These are phyloP conservation scores for Rhododendron kiyosumense DNA, from an alignment of 148 eudicot genomes.

Conservation along the genomic window DNA sequence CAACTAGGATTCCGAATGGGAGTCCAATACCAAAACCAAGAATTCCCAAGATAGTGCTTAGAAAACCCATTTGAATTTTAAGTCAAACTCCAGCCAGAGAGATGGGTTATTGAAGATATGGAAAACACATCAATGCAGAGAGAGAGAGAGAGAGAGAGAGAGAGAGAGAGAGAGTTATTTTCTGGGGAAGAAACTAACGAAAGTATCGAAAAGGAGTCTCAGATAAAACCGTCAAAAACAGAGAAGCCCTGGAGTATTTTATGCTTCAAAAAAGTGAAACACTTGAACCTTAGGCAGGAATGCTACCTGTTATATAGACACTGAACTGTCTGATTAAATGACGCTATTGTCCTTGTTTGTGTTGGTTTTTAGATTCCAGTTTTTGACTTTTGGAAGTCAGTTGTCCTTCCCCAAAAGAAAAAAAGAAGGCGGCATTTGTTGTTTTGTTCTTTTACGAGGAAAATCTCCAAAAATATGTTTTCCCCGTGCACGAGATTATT, in stretches of 20 bases:
- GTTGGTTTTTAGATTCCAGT: no score
- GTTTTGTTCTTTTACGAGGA: background rate
- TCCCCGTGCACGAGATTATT: background rate
- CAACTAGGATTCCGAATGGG: slow-evolving; percentile 57
- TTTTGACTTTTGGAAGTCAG: background rate
- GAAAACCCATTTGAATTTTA: slow-evolving; percentile 49
- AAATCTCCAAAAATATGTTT: background rate
- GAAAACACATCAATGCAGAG: background rate
- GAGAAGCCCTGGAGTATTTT: background rate
- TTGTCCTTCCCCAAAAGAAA: no score
- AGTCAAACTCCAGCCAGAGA: background rate
- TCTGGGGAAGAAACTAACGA: background rate
- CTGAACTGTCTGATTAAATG: background rate
- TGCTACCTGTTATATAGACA: background rate
- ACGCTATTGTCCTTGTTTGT: background rate
- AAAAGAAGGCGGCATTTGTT: no score
- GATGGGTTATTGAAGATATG: background rate
- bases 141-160: background rate
- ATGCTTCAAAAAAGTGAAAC: background rate
- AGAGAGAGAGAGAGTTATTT: background rate
- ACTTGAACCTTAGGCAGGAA: background rate
- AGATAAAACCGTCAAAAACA: background rate
- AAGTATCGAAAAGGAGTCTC: background rate
- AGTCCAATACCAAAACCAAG: slow-evolving; percentile 68
- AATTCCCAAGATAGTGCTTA: slow-evolving; percentile 54